These are phyloP conservation scores for Corymbia citriodora DNA, from an alignment of 441 rosid genomes.

Conservation along the genomic window DNA sequence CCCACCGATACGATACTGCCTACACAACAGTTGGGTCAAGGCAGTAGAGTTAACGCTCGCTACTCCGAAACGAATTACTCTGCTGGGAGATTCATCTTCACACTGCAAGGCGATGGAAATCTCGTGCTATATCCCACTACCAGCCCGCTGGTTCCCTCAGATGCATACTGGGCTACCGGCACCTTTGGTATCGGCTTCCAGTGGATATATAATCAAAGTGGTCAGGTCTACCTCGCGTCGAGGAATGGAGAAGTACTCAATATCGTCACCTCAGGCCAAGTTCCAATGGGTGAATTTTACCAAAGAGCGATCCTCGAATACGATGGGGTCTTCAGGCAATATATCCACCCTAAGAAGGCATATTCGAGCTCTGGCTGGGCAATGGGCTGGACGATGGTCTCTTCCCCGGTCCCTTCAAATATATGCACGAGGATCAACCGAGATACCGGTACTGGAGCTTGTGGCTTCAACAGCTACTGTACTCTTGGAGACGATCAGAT, in stretches of 20 bases:
- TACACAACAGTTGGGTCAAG: constrained; percentile 1
- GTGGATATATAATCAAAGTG: constrained; percentile 18
- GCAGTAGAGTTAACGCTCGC: not conserved
- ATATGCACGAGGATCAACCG: not conserved
- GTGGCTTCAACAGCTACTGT: constrained; percentile 42
- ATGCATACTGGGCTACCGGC: constrained; percentile 11
- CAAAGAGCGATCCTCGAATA: constrained; percentile 19
- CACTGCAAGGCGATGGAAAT: constrained; percentile 14
- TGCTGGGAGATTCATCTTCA: constrained; percentile 5
- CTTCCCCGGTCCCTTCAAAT: constrained; percentile 1
- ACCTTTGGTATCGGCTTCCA: not conserved
- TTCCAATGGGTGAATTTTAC: constrained; percentile 2
- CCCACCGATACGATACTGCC: constrained; percentile 23
- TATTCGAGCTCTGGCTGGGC: not conserved
- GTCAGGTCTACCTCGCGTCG: constrained; percentile 11
- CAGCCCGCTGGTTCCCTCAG: not conserved
- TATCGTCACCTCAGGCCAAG: not conserved
- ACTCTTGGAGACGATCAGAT: not conserved
- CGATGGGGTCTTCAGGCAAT: constrained; percentile 25
- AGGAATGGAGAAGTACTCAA: constrained; percentile 2
- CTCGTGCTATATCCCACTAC: constrained; percentile 13
- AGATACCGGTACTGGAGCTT: constrained; percentile 19
- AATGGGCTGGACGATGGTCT: not conserved
- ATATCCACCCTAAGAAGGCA: constrained; percentile 13
- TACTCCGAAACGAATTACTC: constrained; percentile 9